Evolutionary conservation across 352 stramenopile genomes (phyloP).

Genomic region (Phytophthora syringae): DNA sequence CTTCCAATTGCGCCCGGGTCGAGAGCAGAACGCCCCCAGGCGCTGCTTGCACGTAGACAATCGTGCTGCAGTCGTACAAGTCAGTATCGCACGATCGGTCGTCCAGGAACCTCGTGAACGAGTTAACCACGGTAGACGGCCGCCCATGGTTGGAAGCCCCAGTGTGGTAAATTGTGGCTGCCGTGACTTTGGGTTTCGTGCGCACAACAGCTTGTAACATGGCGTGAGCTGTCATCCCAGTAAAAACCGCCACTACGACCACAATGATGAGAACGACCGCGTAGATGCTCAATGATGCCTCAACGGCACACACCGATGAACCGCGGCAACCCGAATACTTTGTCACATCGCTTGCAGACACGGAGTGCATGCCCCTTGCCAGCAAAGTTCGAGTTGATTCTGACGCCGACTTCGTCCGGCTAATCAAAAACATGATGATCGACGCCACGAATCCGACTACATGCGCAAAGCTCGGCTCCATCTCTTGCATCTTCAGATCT

Average conservation of each 20-base stretch:
- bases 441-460: constrained; percentile 35
- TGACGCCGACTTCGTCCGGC: constrained; percentile 7
- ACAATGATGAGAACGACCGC: constrained; percentile 27
- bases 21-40: constrained; percentile 24
- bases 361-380: constrained; percentile 30
- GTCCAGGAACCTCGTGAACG: constrained; percentile 48
- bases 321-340: constrained; percentile 43
- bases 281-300: constrained; percentile 33
- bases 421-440: constrained; percentile 29
- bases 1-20: constrained; percentile 38
- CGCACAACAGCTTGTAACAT: constrained; percentile 22
- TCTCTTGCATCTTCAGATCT: constrained; percentile 45
- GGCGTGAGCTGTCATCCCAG: constrained; percentile 21
- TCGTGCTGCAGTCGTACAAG: constrained; percentile 39
- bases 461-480: constrained; percentile 46
- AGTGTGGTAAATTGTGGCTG: constrained; percentile 1
- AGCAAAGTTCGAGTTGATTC: constrained; percentile 22
- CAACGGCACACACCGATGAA: constrained; percentile 35
- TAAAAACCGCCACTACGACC: too few relatives aligned
- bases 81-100: constrained; percentile 34
- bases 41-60: constrained; percentile 36
- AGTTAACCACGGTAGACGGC: constrained; percentile 24
- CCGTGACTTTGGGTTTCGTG: constrained; percentile 5
- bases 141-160: neutral
- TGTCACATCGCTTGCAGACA: constrained; percentile 27